These are phyloP conservation scores for Diospyros lotus DNA, from an alignment of 148 eudicot species.

Conservation along the genomic window DNA sequence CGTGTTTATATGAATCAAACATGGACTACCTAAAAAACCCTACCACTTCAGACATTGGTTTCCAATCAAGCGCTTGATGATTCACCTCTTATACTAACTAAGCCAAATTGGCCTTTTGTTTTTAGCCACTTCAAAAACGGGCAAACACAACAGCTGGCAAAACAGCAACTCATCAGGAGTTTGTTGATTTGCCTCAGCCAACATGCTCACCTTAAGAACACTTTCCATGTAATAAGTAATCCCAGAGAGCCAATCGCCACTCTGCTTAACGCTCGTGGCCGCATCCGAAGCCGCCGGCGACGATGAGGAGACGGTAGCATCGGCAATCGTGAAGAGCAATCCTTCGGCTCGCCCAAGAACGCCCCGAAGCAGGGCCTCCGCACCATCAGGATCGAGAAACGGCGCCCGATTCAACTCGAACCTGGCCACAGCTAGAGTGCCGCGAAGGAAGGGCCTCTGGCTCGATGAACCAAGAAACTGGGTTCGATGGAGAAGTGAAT, in stretches of 20 bases:
- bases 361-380: constrained; percentile 36
- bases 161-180: too few relatives aligned
- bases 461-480: constrained; percentile 19
- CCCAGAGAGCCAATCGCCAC: constrained; percentile 62
- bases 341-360: constrained; percentile 52
- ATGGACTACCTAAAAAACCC: too few relatives aligned
- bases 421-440: constrained; percentile 35
- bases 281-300: constrained; percentile 26
- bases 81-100: too few relatives aligned
- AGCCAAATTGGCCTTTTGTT: neutral
- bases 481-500: constrained; percentile 26
- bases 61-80: too few relatives aligned
- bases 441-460: constrained; percentile 26
- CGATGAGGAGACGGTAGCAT: constrained; percentile 40
- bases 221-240: constrained; percentile 55
- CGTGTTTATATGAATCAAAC: too few relatives aligned
- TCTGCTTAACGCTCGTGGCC: constrained; percentile 26
- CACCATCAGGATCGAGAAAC: constrained; percentile 49
- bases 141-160: neutral
- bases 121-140: neutral
- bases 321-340: constrained; percentile 47
- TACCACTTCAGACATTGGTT: too few relatives aligned
- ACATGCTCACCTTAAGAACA: constrained; percentile 37
- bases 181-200: too few relatives aligned
- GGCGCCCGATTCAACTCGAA: constrained; percentile 57